Percentiles rank a stretch among this genome's conserved stretches.
These are phyloP conservation scores for Tricholoma saponaceum DNA, from an alignment of 768 basidiomycete species.

Conservation along the genomic window DNA sequence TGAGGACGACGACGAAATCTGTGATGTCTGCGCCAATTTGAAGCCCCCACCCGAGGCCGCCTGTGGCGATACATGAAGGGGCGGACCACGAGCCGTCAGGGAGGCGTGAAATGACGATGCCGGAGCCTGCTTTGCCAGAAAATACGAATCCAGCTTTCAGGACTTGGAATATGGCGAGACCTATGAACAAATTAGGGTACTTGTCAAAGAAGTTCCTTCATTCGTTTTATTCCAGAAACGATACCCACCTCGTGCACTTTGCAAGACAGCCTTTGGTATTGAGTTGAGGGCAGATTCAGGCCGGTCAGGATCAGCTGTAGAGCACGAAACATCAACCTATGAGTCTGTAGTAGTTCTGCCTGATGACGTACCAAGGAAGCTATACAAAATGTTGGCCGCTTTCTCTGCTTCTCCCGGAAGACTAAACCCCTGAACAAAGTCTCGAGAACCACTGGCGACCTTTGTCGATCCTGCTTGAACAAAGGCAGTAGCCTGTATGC, in stretches of 20 bases:
- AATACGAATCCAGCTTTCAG: constrained; percentile 93
- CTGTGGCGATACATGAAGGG: constrained; percentile 95
- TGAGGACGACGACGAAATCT: constrained; percentile 96
- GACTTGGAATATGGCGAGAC: constrained; percentile 92
- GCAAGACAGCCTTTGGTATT: constrained; percentile 89
- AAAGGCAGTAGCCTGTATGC: constrained; percentile 75
- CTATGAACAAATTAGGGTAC: constrained; percentile 33
- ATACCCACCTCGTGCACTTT: constrained; percentile 74
- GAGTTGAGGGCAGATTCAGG: constrained; percentile 91
- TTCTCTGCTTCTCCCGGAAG: constrained; percentile 93
- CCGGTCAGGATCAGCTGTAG: constrained; percentile 75
- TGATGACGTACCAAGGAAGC: constrained; percentile 80
- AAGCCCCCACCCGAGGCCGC: constrained; percentile 90
- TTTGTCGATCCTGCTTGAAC: constrained; percentile 61
- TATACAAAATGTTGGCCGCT: constrained; percentile 85
- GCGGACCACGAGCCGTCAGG: constrained; percentile 97
- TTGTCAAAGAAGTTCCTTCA: neutral
- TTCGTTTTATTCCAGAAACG: neutral
- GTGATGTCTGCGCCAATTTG: constrained; percentile 95
- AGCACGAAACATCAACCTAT: constrained; percentile 3
- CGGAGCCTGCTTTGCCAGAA: constrained; percentile 92
- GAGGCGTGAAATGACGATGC: constrained; percentile 86
- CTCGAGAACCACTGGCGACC: constrained; percentile 70
- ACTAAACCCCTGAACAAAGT: constrained; percentile 81
- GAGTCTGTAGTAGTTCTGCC: constrained; percentile 7